Evolutionary conservation across 2,329 filamentous ascomycete genomes (phyloP).

Genomic region (Xylaria digitata): DNA sequence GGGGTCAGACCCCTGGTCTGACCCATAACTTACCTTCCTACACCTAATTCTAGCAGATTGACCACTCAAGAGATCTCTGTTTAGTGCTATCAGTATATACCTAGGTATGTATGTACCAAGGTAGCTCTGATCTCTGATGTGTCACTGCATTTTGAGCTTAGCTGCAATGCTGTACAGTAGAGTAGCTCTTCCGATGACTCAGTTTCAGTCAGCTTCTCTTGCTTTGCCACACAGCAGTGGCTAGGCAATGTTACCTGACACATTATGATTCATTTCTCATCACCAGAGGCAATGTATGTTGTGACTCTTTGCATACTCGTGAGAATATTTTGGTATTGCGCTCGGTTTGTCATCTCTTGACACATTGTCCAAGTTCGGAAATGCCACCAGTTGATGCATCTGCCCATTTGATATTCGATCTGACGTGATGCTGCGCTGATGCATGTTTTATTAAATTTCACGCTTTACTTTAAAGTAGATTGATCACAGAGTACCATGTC

Average conservation of each 20-base stretch:
- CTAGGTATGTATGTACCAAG: background rate
- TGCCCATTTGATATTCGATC: background rate
- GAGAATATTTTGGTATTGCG: too few species aligned
- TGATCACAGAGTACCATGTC: slow-evolving; percentile 5
- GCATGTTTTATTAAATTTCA: background rate
- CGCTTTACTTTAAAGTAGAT: background rate
- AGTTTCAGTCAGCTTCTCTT: slow-evolving; percentile 4
- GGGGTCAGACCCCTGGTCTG: background rate
- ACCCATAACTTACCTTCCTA: background rate
- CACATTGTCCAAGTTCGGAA: background rate
- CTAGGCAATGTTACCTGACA: background rate
- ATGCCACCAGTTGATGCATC: background rate
- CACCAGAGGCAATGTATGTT: slow-evolving; percentile 23
- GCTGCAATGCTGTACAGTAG: too few species aligned
- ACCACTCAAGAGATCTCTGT: too few species aligned
- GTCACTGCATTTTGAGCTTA: too few species aligned
- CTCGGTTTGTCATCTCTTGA: too few species aligned
- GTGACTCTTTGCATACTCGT: slow-evolving; percentile 10
- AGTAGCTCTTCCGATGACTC: slow-evolving; percentile 25
- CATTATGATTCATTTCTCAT: slow-evolving; percentile 37
- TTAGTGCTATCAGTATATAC: too few species aligned
- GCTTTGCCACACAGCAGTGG: slow-evolving; percentile 25
- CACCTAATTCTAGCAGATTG: too few species aligned
- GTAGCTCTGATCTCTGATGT: too few species aligned
- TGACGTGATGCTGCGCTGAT: background rate